phyloP scores from a whole-genome alignment of 768 basidiomycete genomes.

The Suillus spraguei region DNA sequence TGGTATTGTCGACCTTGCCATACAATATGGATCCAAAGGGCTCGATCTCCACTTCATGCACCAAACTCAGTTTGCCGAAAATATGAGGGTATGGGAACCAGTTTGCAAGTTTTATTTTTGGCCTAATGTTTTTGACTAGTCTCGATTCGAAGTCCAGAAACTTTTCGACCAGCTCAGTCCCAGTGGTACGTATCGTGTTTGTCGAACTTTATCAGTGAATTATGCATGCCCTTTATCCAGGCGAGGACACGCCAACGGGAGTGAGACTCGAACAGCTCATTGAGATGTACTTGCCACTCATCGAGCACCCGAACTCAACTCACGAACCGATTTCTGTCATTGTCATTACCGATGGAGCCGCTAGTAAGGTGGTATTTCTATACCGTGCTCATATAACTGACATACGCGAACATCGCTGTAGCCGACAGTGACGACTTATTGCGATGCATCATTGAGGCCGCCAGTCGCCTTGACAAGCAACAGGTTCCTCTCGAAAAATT shows the following conservation, averaged over 20 bases:
- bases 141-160: constrained; percentile 21
- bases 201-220: constrained; percentile 6
- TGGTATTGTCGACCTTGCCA: constrained; percentile 40
- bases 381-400: constrained; percentile 7
- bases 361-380: constrained; percentile 33
- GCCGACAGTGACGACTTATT: constrained; percentile 32
- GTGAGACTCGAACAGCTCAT: constrained; percentile 40
- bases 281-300: constrained; percentile 35
- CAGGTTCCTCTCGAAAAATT: constrained; percentile 39
- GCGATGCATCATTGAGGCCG: constrained; percentile 37
- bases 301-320: constrained; percentile 29
- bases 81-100: constrained; percentile 23
- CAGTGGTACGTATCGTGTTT: constrained; percentile 20
- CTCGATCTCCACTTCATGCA: constrained; percentile 48
- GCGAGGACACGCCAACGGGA: constrained; percentile 42
- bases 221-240: constrained; percentile 8
- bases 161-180: constrained; percentile 30
- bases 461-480: constrained; percentile 41
- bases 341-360: constrained; percentile 42
- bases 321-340: constrained; percentile 40
- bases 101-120: background rate
- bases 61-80: constrained; percentile 28
- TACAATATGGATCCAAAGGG: constrained; percentile 39
- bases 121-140: constrained; percentile 16
- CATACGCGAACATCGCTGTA: background rate